Evolutionary conservation across 495 filamentous ascomycete species (phyloP).

Genomic region (Penicillium malachiteum): DNA sequence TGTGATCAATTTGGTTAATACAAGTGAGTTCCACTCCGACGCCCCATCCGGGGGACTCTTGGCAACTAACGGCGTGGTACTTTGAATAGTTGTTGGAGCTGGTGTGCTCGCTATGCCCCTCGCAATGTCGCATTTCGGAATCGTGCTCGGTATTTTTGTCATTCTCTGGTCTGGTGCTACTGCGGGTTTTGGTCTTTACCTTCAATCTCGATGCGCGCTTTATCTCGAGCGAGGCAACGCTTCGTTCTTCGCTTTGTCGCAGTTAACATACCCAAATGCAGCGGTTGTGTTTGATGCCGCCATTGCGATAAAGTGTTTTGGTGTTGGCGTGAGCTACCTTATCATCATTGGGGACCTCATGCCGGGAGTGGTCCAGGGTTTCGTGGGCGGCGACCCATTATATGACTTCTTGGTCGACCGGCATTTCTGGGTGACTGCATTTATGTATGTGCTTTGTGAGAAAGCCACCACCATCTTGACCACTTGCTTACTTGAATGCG

Average conservation of each 20-base stretch:
- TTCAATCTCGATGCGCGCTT: constrained; percentile 86
- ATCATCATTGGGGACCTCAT: constrained; percentile 99
- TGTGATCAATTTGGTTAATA: constrained; percentile 93
- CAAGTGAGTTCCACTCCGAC: constrained; percentile 49
- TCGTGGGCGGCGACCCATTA: constrained; percentile 58
- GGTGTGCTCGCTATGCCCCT: constrained; percentile 93
- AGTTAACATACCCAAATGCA: constrained; percentile 95
- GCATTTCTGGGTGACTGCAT: constrained; percentile 97
- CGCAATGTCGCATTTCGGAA: constrained; percentile 88
- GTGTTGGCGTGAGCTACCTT: constrained; percentile 91
- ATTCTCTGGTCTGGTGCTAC: constrained; percentile 88
- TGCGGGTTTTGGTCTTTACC: constrained; percentile 89
- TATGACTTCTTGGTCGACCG: constrained; percentile 78
- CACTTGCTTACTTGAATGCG: too few species aligned
- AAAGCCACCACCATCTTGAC: too few species aligned
- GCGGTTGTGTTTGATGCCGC: constrained; percentile 94
- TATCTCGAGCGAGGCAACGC: constrained; percentile 83
- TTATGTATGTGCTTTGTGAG: constrained; percentile 69
- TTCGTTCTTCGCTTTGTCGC: constrained; percentile 90
- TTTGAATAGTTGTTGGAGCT: constrained; percentile 76
- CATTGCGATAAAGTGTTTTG: constrained; percentile 97
- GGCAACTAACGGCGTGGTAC: background rate
- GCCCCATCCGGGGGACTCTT: background rate
- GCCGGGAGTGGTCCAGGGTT: constrained; percentile 86
- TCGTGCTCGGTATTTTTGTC: constrained; percentile 75